Base-by-base conservation (phyloP, 257 asterid species). In the Dorcoceras hygrometricum region DNA sequence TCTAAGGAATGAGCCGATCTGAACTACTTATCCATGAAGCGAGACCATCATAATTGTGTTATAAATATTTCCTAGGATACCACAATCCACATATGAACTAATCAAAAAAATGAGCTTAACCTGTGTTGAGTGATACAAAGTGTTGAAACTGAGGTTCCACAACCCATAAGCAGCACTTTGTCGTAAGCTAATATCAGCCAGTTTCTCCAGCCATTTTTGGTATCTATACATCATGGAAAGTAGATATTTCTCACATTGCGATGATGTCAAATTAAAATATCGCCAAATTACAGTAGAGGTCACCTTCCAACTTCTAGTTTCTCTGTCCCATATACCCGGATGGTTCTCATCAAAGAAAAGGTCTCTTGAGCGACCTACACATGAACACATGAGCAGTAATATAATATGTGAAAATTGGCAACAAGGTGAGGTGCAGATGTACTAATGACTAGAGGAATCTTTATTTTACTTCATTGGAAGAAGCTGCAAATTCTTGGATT, bases 111-210 rank as follows among this genome's bases (percentile, higher is more conserved):
- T 31, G 56, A 66, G 2, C 66, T 77, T 61, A 57, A 93, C 99
- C 97, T 90, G 97, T 46, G 96, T 82, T 70, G 97, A 77, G 79
- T 90, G 99, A 78, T 90, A 93, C 32, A 93, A 84, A 55, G 84
- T 79, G 81, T 90, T 86, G 84, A 90, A 93, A 77, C 96, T 78
- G 75, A 88, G 82, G 81, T 81, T 93, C 99, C 99, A 93, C 65
- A 85, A 68, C 58, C 99, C 99, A 76, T 93, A 90, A 57, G 99
- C 96, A 81, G 99, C 96, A 82, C 95, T 90, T 69, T 93, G 97
- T 67, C 95, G 87, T 83, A 93, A 78, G 80, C 88, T 80, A 81
- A 87, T 67, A 76, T 83, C 79, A 59, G 97, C 94, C 81, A 93
- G 75, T 78, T 79, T 93, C 27, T 81, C 95, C 75, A 88, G 76